phyloP scores from a whole-genome alignment of 495 filamentous ascomycete species.

The Apodospora peruviana region DNA sequence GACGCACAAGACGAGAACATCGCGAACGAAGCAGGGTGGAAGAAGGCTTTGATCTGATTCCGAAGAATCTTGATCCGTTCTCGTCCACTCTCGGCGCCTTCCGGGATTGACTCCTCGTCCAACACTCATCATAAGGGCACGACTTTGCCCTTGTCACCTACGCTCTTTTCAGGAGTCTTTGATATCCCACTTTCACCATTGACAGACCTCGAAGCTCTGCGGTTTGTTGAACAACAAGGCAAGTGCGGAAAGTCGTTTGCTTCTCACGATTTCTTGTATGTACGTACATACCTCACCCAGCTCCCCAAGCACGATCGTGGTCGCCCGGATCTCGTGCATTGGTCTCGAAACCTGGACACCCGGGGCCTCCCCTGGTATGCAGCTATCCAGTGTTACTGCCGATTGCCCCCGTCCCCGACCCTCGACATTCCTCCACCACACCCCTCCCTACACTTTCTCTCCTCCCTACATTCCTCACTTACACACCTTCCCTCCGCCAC shows the following conservation, averaged over 20 bases:
- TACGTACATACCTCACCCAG: neutral
- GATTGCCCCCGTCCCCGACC: slow-evolving; percentile 5
- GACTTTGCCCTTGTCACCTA: no score
- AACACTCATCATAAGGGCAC: no score
- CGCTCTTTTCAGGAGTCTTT: no score
- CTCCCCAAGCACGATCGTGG: slow-evolving; percentile 5
- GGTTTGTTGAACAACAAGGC: no score
- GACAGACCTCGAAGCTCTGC: no score
- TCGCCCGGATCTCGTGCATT: slow-evolving; percentile 8
- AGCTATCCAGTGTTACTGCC: slow-evolving; percentile 17
- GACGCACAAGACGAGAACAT: no score
- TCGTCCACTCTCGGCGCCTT: no score
- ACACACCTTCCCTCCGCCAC: slow-evolving; percentile 5
- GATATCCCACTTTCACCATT: no score
- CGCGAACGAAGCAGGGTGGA: no score
- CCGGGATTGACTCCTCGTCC: no score
- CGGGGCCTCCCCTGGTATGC: slow-evolving; percentile 29
- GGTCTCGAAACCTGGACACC: slow-evolving; percentile 22
- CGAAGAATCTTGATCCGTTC: no score
- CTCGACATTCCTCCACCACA: slow-evolving; percentile 18
- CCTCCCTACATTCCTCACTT: slow-evolving; percentile 25
- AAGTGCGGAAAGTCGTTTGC: slow-evolving; percentile 4
- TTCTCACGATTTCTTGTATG: neutral
- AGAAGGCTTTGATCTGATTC: no score
- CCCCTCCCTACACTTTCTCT: slow-evolving; percentile 6